Evolutionary conservation across 345 rosid genomes (phyloP), one percentile per base, ranked within the genome.

Genomic region (Physaria fendleri): DNA sequence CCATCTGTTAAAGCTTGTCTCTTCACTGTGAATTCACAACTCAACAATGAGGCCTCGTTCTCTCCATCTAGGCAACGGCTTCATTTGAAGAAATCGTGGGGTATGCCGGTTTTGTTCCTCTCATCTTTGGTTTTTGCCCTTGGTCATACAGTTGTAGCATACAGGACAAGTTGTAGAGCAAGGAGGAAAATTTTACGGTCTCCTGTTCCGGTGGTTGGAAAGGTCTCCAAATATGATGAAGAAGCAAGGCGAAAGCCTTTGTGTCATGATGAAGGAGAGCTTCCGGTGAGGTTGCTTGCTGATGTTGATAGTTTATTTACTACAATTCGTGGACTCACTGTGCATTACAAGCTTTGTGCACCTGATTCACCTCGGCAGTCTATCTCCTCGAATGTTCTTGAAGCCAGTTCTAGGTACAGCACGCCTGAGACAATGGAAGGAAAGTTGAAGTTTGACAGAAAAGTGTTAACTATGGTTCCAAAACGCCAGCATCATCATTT

Each of bases 61-160:
- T 82, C 94, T 14, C 77, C 76, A 6, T 74, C 98, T 10, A 85
- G 87, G 66, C 85, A 82, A 73, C 77, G 74, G 54, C 79, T 91
- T 13, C 95, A 91, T 59, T 64, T 91, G 58, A 91, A 91, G 70
- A 91, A 85, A 74, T 85, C 96, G 11, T 85, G 92, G 98, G 98
- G 96, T 8, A 91, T 91, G 98, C 96, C 98, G 3, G 98, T 91
- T 71, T 74, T 91, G 79, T 91, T 91, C 68, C 84, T 91, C 23
- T 88, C 98, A 0, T 91, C 98, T 1, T 79, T 88, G 0, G 98
- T 85, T 13, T 88, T 88, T 40, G 92, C 98, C 11, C 88, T 91
- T 45, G 98, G 98, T 37, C 98, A 91, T 63, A 81, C 70, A 17
- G 96, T 91, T 46, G 74, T 91, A 39, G 96, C 98, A 35, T 91